These are phyloP conservation scores for Botrytis tulipae DNA, from an alignment of 2,329 filamentous ascomycete genomes.

Conservation along the genomic window DNA sequence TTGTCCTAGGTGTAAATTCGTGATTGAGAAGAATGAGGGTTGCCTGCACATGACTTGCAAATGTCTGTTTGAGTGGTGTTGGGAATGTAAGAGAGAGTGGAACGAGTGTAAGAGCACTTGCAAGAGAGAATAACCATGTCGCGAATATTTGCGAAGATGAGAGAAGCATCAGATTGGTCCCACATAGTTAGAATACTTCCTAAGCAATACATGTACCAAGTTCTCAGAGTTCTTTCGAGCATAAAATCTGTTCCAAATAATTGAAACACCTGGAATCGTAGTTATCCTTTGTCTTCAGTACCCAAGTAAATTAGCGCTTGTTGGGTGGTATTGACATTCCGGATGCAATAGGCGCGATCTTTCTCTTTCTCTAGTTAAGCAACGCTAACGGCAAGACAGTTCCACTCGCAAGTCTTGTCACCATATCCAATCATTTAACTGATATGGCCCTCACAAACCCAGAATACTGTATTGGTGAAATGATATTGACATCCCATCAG, in stretches of 20 bases:
- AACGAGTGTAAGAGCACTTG: conserved; percentile 27
- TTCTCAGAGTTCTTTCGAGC: background rate
- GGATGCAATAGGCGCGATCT: too few species aligned
- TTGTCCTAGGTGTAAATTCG: conserved; percentile 32
- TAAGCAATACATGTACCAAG: background rate
- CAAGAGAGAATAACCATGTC: conserved; percentile 9
- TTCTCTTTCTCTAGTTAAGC: too few species aligned
- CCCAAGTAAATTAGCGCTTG: background rate
- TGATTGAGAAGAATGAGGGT: conserved; percentile 34
- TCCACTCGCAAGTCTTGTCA: too few species aligned
- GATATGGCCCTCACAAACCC: too few species aligned
- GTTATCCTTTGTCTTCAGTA: background rate
- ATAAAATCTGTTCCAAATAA: background rate
- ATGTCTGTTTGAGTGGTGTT: conserved; percentile 36
- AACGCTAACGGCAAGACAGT: too few species aligned
- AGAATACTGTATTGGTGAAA: too few species aligned
- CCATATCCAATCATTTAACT: too few species aligned
- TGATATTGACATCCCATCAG: background rate
- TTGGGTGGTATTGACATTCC: too few species aligned
- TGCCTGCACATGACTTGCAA: conserved; percentile 39
- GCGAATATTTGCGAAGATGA: background rate
- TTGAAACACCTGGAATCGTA: too few species aligned
- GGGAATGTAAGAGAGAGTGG: conserved; percentile 33
- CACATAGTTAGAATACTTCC: background rate
- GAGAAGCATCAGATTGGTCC: too few species aligned